These are phyloP conservation scores for Nicotiana tomentosiformis DNA, from an alignment of 257 asterid genomes.

Conservation along the genomic window DNA sequence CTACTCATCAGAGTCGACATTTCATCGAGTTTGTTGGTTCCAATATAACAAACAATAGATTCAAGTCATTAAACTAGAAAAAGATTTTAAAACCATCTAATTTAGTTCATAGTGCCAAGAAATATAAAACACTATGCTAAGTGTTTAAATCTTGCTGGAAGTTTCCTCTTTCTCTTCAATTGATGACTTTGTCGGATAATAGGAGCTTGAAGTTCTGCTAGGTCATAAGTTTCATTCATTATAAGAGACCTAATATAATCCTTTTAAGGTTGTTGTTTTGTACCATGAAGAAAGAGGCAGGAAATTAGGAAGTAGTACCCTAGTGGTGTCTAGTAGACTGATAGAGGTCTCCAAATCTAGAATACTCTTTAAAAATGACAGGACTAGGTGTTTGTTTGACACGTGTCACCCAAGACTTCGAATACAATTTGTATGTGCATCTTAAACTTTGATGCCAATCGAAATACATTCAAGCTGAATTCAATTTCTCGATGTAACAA, in stretches of 20 bases:
- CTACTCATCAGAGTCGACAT: not conserved
- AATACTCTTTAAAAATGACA: not conserved
- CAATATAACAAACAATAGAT: not conserved
- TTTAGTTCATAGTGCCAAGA: not conserved
- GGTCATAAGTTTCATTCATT: not conserved
- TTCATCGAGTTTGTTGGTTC: not conserved
- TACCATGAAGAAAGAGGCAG: not conserved
- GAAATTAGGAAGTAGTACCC: not conserved
- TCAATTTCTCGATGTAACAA: not conserved
- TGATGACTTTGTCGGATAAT: not conserved
- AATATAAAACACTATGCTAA: not conserved
- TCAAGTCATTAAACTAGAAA: not conserved
- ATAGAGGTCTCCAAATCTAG: not conserved
- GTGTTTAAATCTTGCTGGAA: not conserved
- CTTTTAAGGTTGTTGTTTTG: not conserved
- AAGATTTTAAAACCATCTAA: not conserved
- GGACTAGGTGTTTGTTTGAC: not conserved
- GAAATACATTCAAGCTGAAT: not conserved
- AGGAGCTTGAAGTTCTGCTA: not conserved
- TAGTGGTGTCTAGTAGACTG: not conserved
- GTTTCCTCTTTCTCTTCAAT: not conserved
- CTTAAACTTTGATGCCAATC: not conserved
- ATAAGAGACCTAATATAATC: not conserved
- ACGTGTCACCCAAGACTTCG: not conserved
- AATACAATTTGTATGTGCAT: not conserved